Conservation (phyloP, 352 stramenopile species). For the Sclerospora graminicola region DNA sequence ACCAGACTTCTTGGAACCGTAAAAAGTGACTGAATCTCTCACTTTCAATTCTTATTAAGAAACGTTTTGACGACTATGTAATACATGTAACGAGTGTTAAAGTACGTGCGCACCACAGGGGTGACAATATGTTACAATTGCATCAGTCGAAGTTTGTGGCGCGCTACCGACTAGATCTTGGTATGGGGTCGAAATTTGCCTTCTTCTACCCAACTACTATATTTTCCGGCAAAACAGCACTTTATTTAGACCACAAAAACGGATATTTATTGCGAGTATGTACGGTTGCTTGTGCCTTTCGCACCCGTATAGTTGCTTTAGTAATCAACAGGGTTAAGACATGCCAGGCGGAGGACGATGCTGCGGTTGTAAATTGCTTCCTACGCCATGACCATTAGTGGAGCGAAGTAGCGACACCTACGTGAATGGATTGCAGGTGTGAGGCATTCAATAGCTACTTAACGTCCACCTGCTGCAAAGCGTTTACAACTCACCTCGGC, state of each 20-base stretch:
- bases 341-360: constrained; percentile 43
- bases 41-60: too few species aligned
- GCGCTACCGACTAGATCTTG: too few species aligned
- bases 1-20: too few species aligned
- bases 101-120: too few species aligned
- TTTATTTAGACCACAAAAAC: constrained; percentile 1
- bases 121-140: neutral
- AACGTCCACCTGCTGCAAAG: neutral
- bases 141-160: constrained; percentile 1
- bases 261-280: constrained; percentile 25
- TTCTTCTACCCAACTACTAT: too few species aligned
- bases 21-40: too few species aligned
- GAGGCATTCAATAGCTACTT: constrained; percentile 4
- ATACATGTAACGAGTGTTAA: too few species aligned
- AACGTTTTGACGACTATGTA: too few species aligned
- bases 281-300: constrained; percentile 10
- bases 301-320: constrained; percentile 7
- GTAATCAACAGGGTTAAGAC: constrained; percentile 20
- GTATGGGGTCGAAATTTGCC: too few species aligned
- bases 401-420: constrained; percentile 32
- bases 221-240: too few species aligned
- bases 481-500: constrained; percentile 39
- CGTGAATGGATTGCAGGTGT: constrained; percentile 18
- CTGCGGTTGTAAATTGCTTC: constrained; percentile 12
- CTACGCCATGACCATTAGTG: constrained; percentile 5